Conservation (phyloP, 805 yeast species). For the Suhomyces sp. region DNA sequence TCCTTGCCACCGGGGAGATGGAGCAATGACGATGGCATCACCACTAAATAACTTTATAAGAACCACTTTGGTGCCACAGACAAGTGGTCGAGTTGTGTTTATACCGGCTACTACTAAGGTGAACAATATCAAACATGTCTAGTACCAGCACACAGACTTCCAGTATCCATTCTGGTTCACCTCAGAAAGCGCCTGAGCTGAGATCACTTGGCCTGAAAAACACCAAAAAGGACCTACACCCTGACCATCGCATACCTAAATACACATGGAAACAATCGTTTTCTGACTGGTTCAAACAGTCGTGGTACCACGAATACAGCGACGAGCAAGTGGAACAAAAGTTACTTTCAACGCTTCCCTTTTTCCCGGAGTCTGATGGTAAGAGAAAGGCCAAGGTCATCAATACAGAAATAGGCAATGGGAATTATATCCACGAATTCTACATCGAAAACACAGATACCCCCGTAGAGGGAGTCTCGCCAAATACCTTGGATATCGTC, state of each 20-base stretch:
- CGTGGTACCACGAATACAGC: slow-evolving; percentile 13
- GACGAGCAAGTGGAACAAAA: slow-evolving; percentile 34
- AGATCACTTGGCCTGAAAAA: no score
- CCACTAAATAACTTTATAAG: no score
- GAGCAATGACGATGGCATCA: no score
- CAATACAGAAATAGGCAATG: slow-evolving; percentile 55
- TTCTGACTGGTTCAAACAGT: slow-evolving; percentile 33
- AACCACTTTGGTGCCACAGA: no score
- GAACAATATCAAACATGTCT: no score
- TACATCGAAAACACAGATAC: slow-evolving; percentile 49
- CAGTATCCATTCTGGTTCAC: no score
- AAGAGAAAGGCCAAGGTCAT: slow-evolving; percentile 46
- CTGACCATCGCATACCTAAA: background rate
- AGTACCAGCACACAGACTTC: no score
- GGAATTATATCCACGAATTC: slow-evolving; percentile 74
- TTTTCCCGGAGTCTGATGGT: slow-evolving; percentile 54
- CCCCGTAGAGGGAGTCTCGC: slow-evolving; percentile 23
- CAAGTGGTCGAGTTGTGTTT: no score
- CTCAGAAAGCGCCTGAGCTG: no score
- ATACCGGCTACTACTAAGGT: no score
- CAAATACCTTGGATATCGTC: slow-evolving; percentile 51
- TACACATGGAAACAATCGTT: slow-evolving; percentile 9
- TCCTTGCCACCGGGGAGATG: no score
- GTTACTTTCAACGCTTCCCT: slow-evolving; percentile 58
- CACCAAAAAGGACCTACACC: no score